Evolutionary conservation across 495 filamentous ascomycete genomes (phyloP), one percentile per base, ranked within the genome.

Genomic region (Parathielavia appendiculata): DNA sequence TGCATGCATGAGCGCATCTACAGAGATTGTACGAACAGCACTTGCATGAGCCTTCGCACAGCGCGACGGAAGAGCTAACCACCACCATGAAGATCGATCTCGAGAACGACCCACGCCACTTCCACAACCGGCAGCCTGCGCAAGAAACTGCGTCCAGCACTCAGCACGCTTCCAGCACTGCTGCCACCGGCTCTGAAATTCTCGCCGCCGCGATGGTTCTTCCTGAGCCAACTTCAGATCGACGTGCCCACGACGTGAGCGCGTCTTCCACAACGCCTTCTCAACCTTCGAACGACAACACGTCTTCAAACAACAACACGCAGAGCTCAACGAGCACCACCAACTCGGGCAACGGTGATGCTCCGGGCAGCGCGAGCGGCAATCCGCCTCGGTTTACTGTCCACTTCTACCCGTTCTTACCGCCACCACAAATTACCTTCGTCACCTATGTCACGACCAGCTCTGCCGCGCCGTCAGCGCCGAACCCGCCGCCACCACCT

Each of bases 41-140:
- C 26, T 20, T 17, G 54, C 51, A 55, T 17, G 43, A 50, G 36
- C 51, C 14, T 35, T 46, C 11, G 9, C 47, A n/a, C 11, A n/a
- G 13, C 4, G 5, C 45, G 44, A 34, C 8, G 30, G 26, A 48
- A n/a, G 44, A 43, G 36, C 16, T 10, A 35, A 55, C 61, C 54
- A 57, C 57, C 23, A 12, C 4, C 38, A 39, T 13, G 14, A 61
- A 66, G 66, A 47, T 65, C 47, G 58, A 53, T 10, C 48, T 56
- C 1, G 61, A 65, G 7, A 51, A 66, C 49, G 50, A 69, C 34
- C 66, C 66, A 11, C 63, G 56, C 39, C 63, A 59, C 34, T 68
- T 68, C 57, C 56, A 68, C 51, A 57, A 40, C 47, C 46, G 46
- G 20, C 40, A 34, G n/a, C 43, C 26, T 30, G 26, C 26, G 26